These are phyloP conservation scores for Pachyrhizus erosus DNA, from an alignment of 306 rosid species.

Conservation along the genomic window DNA sequence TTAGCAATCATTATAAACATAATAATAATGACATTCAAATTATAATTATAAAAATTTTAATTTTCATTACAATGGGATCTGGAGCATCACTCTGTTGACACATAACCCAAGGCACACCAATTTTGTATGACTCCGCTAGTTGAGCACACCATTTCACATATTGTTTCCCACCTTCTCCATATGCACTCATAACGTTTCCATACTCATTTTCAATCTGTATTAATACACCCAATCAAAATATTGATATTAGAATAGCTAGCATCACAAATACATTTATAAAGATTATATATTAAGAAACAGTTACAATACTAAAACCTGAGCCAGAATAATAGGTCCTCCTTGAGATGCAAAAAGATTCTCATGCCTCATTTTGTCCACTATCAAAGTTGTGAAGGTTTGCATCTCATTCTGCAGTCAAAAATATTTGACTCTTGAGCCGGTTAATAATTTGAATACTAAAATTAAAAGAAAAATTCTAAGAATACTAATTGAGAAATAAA, in stretches of 20 bases:
- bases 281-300: not conserved
- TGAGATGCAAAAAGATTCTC: constrained; percentile 52
- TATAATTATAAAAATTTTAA: not conserved
- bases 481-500: not conserved
- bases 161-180: constrained; percentile 36
- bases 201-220: constrained; percentile 56
- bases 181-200: constrained; percentile 42
- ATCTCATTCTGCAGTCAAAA: constrained; percentile 36
- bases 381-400: constrained; percentile 35
- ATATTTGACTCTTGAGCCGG: not conserved
- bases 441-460: no score
- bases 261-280: not conserved
- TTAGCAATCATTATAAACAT: not conserved
- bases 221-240: not conserved
- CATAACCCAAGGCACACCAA: constrained; percentile 55
- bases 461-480: not conserved
- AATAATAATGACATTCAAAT: not conserved
- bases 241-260: not conserved
- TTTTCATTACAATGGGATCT: constrained; percentile 42
- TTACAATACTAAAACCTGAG: constrained; percentile 36
- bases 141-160: constrained; percentile 54
- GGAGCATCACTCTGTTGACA: constrained; percentile 52
- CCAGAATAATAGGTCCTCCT: constrained; percentile 55
- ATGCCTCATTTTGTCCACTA: constrained; percentile 39
- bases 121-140: constrained; percentile 36